phyloP scores from a whole-genome alignment of 495 filamentous ascomycete species.

The Xylaria cubensis region DNA sequence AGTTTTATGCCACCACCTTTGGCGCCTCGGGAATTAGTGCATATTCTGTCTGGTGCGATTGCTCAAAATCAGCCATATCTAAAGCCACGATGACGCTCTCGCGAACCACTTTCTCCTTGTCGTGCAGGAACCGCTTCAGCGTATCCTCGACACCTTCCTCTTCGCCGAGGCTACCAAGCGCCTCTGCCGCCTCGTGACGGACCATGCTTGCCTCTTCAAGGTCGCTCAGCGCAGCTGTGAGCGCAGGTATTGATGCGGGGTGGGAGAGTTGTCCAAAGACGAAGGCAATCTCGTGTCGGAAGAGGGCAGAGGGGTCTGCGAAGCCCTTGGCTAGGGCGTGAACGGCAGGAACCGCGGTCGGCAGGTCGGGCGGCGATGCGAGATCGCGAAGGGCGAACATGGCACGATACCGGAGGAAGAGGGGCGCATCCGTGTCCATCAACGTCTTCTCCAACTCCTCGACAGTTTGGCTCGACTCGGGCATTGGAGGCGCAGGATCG shows the following conservation, averaged over 20 bases:
- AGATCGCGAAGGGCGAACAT: slow-evolving; percentile 98
- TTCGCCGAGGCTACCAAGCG: slow-evolving; percentile 92
- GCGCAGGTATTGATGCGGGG: slow-evolving; percentile 91
- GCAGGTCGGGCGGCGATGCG: slow-evolving; percentile 86
- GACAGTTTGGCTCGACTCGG: slow-evolving; percentile 68
- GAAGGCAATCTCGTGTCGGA: slow-evolving; percentile 97
- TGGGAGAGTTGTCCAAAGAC: slow-evolving; percentile 97
- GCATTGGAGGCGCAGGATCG: slow-evolving; percentile 90
- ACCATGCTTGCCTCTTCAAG: slow-evolving; percentile 91
- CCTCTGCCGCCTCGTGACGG: slow-evolving; percentile 95
- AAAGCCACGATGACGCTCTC: slow-evolving; percentile 95
- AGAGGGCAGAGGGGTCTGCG: slow-evolving; percentile 86
- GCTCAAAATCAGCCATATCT: slow-evolving; percentile 98
- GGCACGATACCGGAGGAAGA: slow-evolving; percentile 94
- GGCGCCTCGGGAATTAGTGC: slow-evolving; percentile 75
- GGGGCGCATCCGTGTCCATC: slow-evolving; percentile 75
- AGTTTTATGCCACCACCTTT: slow-evolving; percentile 42
- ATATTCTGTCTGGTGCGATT: slow-evolving; percentile 86
- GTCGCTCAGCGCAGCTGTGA: slow-evolving; percentile 79
- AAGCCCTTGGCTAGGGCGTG: slow-evolving; percentile 87
- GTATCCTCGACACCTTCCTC: slow-evolving; percentile 91
- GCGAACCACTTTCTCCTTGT: slow-evolving; percentile 89
- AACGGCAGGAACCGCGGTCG: slow-evolving; percentile 83
- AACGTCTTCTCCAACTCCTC: slow-evolving; percentile 76
- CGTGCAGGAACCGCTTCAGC: slow-evolving; percentile 82